Percentiles rank a stretch among this genome's conserved stretches.
Evolutionary conservation across 106 monocot genomes (phyloP).

Genomic region (Allium fistulosum): DNA sequence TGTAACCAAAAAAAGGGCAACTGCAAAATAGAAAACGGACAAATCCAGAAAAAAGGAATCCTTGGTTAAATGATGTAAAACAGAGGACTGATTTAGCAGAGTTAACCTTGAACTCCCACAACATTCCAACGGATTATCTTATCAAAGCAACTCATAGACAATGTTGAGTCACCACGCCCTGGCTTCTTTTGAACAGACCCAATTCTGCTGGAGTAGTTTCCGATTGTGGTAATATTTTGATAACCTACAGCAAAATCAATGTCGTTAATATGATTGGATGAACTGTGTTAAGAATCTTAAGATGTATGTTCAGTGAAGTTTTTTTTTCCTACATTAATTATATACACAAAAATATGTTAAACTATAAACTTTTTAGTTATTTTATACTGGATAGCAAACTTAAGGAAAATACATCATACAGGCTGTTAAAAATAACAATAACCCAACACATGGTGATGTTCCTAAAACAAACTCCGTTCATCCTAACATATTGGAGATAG

Average conservation of each 20-base stretch:
- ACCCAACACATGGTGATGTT: too few species aligned
- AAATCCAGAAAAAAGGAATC: neutral
- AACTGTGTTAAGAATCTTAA: too few species aligned
- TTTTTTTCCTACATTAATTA: neutral
- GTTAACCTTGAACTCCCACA: conserved; percentile 85
- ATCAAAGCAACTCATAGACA: conserved; percentile 94
- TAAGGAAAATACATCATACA: too few species aligned
- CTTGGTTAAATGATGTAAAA: neutral
- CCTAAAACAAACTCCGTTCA: too few species aligned
- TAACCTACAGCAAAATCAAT: neutral
- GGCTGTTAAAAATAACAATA: too few species aligned
- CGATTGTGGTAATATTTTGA: neutral
- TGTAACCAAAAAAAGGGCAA: neutral
- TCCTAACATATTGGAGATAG: too few species aligned
- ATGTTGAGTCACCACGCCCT: conserved; percentile 83
- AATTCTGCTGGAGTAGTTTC: conserved; percentile 8
- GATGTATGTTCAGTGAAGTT: too few species aligned
- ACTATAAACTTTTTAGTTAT: neutral
- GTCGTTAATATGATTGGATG: too few species aligned
- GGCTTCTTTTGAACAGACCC: conserved; percentile 71
- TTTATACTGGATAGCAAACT: too few species aligned
- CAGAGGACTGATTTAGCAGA: neutral
- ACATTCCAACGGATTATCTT: conserved; percentile 89
- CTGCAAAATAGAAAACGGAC: neutral
- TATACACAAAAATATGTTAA: neutral